phyloP scores from a whole-genome alignment of 768 basidiomycete species.

The Panellus pusillus region DNA sequence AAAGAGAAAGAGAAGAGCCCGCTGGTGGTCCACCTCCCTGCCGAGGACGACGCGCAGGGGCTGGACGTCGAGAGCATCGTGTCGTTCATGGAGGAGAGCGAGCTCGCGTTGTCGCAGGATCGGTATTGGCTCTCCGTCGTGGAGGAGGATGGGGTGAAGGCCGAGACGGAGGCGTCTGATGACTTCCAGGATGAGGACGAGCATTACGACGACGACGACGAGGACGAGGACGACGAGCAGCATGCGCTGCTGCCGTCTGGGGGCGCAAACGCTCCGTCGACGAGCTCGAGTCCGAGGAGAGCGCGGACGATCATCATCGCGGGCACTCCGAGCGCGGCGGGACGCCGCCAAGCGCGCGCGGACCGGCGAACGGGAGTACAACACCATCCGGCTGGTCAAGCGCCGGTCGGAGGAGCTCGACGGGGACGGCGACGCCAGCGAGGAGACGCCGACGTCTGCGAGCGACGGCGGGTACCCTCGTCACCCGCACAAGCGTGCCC shows the following conservation, averaged over 20 bases:
- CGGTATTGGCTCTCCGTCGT: conserved; percentile 33
- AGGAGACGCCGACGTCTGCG: not conserved
- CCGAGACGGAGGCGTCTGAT: conserved; percentile 18
- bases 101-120: conserved; percentile 17
- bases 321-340: conserved; percentile 24
- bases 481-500: not conserved
- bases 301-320: conserved; percentile 23
- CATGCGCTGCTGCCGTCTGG: conserved; percentile 1
- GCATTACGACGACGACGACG: not conserved
- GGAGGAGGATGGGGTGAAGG: conserved; percentile 25
- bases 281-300: conserved; percentile 35
- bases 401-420: conserved; percentile 40
- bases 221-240: conserved; percentile 5
- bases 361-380: conserved; percentile 5
- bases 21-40: conserved; percentile 11
- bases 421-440: conserved; percentile 18
- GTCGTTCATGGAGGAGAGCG: conserved; percentile 13
- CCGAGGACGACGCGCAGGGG: conserved; percentile 9
- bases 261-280: conserved; percentile 28
- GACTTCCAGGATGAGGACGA: conserved; percentile 4
- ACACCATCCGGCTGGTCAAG: conserved; percentile 19
- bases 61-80: conserved; percentile 16
- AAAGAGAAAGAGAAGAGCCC: not conserved
- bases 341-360: conserved; percentile 33
- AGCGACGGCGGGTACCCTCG: not conserved